Base-by-base conservation (phyloP, 2,329 filamentous ascomycete genomes). In the Aureobasidium vineae region DNA sequence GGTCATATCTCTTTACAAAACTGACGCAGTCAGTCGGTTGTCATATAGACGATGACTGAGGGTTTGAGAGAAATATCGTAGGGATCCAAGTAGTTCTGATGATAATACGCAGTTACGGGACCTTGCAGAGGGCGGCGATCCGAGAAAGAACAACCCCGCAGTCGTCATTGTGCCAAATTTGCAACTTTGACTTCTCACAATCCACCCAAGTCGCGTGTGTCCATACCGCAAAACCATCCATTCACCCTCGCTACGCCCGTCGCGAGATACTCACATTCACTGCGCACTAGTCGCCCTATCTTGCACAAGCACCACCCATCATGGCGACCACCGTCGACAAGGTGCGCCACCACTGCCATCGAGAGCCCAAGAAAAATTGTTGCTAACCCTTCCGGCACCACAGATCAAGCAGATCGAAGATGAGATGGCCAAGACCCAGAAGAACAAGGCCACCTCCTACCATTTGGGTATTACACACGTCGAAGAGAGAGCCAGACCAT, bases 271-370 rank as follows among this genome's bases (percentile, higher is more conserved):
- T 11, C 33, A 8, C 45, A 5, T 33, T 21, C n/a, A 11, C 45
- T 15, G 57, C 57, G 43, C 57, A 61, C 28, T 61, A 52, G 59
- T 41, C 59, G 59, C 33, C 16, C 28, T 11, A 6, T 31, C 23
- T 23, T 21, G n/a, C 31, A 63, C 10, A 43, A 43, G 23, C 7
- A 49, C 41, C 36, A 36, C 40, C 77, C 83, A 90, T 79, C 75
- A 98, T 98, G 95, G 85, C 94, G 85, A 98, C 94, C 69, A 98
- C 94, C 49, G 92, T 97, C 78, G 94, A 98, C 75, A 98, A 98
- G 90, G 92, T 91, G 52, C 56, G 63, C 61, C 23, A 66, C 43
- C 52, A 49, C 36, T 47, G 63, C n/a, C 13, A 6, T n/a, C 4
- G 45, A 10, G 21, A 36, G 10, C 41, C n/a, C 50, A 41, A 53